These are phyloP conservation scores for Adansonia gregorii DNA, from an alignment of 441 rosid genomes.

Conservation along the genomic window DNA sequence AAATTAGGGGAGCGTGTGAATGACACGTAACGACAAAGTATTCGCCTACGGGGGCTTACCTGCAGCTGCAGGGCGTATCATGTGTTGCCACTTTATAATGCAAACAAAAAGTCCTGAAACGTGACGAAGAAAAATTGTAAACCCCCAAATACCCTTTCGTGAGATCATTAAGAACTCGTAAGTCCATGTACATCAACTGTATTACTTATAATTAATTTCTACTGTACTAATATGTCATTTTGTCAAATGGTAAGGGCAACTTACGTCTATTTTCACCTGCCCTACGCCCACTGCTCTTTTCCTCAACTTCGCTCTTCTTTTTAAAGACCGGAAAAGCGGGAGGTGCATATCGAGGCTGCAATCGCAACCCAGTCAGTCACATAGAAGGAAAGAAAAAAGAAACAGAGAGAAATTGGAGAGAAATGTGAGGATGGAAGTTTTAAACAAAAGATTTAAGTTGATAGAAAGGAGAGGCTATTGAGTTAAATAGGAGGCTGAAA, in stretches of 20 bases:
- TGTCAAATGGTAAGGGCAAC: conserved; percentile 19
- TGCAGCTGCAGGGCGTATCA: neutral
- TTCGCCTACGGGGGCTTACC: conserved; percentile 30
- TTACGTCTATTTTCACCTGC: conserved; percentile 27
- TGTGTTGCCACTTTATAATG: neutral
- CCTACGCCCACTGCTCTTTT: neutral
- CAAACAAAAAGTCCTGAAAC: neutral
- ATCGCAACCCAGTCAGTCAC: conserved; percentile 12
- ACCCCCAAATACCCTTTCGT: neutral
- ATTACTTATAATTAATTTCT: neutral
- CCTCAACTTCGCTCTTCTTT: conserved; percentile 36
- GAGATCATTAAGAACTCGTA: no score
- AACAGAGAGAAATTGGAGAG: neutral
- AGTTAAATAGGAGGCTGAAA: neutral
- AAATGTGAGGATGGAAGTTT: neutral
- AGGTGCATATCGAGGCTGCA: conserved; percentile 44
- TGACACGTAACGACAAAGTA: conserved; percentile 34
- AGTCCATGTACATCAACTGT: no score
- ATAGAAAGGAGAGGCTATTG: neutral
- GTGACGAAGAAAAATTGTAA: neutral
- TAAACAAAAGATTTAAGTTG: neutral
- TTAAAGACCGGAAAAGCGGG: conserved; percentile 74
- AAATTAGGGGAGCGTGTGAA: conserved; percentile 11
- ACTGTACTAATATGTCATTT: conserved; percentile 25
- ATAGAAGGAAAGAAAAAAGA: neutral